Evolutionary conservation across 2,329 filamentous ascomycete species (phyloP).

Genomic region (Lachnellula subtilissima): DNA sequence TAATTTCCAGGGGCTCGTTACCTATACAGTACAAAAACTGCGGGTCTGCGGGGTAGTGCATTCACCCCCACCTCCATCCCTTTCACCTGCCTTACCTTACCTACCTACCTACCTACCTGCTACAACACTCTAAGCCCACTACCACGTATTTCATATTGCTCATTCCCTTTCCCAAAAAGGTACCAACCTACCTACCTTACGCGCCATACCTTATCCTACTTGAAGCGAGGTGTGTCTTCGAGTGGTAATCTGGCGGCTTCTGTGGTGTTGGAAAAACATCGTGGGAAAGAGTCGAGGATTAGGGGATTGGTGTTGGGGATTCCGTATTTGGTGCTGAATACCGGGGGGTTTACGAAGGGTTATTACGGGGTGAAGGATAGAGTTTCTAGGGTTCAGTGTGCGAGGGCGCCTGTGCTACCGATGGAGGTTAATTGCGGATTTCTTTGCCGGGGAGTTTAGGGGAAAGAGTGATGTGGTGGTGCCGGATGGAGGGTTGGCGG

Average conservation of each 20-base stretch:
- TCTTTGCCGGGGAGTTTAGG: background rate
- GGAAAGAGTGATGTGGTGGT: background rate
- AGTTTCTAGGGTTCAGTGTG: background rate
- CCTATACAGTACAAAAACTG: too few species aligned
- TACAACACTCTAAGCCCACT: too few species aligned
- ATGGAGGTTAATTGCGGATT: background rate
- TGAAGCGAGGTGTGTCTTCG: slow-evolving; percentile 41
- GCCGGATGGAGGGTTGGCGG: background rate
- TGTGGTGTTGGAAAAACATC: slow-evolving; percentile 36
- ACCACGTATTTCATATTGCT: too few species aligned
- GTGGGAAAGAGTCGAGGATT: slow-evolving; percentile 31
- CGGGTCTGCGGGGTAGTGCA: too few species aligned
- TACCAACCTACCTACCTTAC: background rate
- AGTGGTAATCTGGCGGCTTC: slow-evolving; percentile 42
- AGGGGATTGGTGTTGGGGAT: slow-evolving; percentile 50
- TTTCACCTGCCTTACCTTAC: too few species aligned
- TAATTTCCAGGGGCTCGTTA: too few species aligned
- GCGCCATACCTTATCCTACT: background rate
- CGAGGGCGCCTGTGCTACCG: background rate
- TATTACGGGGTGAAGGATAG: background rate
- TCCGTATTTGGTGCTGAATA: slow-evolving; percentile 37
- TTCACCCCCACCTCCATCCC: too few species aligned
- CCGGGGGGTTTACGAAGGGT: slow-evolving; percentile 5
- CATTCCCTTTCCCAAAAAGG: background rate
- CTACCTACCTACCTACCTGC: too few species aligned